These are phyloP conservation scores for Eragrostis nindensis DNA, from an alignment of 176 grass and related monocot species.

Conservation along the genomic window DNA sequence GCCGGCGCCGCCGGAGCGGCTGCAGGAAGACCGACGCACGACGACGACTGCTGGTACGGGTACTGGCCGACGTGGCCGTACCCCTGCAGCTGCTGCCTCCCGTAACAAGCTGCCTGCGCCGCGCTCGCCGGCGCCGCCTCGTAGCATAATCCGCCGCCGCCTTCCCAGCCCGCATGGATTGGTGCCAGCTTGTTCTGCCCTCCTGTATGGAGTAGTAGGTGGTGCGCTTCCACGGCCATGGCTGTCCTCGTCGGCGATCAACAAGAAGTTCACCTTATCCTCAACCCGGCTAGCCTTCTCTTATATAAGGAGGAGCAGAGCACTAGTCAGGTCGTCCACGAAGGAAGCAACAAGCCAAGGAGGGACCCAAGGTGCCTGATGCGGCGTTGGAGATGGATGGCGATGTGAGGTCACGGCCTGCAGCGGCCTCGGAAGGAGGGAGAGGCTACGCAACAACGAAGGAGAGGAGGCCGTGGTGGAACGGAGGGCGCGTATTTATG, in stretches of 20 bases:
- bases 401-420: constrained; percentile 22
- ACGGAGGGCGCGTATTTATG: constrained; percentile 58
- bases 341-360: background rate
- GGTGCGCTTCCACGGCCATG: constrained; percentile 73
- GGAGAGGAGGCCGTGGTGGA: too few species aligned
- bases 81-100: background rate
- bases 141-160: background rate
- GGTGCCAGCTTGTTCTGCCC: background rate
- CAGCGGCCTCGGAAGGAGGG: background rate
- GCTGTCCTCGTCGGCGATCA: background rate
- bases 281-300: background rate
- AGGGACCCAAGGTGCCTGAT: background rate
- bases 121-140: background rate
- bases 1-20: background rate
- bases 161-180: background rate
- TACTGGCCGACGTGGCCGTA: too few species aligned
- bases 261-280: background rate
- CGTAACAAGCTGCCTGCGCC: too few species aligned
- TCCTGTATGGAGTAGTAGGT: constrained; percentile 36
- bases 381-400: constrained; percentile 4
- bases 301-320: background rate
- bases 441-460: constrained; percentile 21
- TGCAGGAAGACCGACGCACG: background rate
- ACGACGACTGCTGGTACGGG: background rate
- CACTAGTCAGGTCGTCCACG: background rate